Base-by-base conservation (phyloP, 257 asterid genomes). In the Dorcoceras hygrometricum region DNA sequence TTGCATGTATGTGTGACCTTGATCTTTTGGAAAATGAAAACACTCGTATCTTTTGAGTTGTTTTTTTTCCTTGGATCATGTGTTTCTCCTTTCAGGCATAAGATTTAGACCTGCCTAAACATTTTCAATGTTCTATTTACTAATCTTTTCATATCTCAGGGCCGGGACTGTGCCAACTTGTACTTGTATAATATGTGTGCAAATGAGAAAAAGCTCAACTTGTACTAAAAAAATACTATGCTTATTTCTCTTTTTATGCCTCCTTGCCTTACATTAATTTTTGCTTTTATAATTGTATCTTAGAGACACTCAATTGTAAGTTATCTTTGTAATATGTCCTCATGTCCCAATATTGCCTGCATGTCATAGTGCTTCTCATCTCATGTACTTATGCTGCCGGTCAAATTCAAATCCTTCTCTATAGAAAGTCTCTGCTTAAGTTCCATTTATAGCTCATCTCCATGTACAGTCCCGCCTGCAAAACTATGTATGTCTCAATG, bases 1-100 rank as follows among this genome's bases (percentile, higher is more conserved):
- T 34, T 62, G 59, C 64, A 62, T 48, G 46, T 64, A 39, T 39
- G 55, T 57, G 43, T 23, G 70, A 53, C 46, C 68, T 57, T 48
- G 67, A 51, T 54, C 19, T 72, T 72, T 57, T 59, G 32, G 1
- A 22, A 57, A 24, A 19, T 51, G n/a, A 59, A 53, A 55, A 8
- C 7, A 6, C 57, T n/a, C 57, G 3, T 3, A 32, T 67, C 50
- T 62, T 54, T 62, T 48, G 5, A 34, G 10, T 50, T 9, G 25
- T 7, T 50, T 25, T 0, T 29, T 20, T 20, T 18, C 4, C 58
- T 31, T 46, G 26, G 19, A 59, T 36, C 32, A 12, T 5, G 19
- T 39, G 62, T 4, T 48, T 65, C 8, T 34, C 28, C 55, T 64
- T 57, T 18, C 46, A 23, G 27, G 56, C 61, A 22, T 59, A 32